These are phyloP conservation scores for Neonectria hederae DNA, from an alignment of 2,329 filamentous ascomycete genomes.

Conservation along the genomic window DNA sequence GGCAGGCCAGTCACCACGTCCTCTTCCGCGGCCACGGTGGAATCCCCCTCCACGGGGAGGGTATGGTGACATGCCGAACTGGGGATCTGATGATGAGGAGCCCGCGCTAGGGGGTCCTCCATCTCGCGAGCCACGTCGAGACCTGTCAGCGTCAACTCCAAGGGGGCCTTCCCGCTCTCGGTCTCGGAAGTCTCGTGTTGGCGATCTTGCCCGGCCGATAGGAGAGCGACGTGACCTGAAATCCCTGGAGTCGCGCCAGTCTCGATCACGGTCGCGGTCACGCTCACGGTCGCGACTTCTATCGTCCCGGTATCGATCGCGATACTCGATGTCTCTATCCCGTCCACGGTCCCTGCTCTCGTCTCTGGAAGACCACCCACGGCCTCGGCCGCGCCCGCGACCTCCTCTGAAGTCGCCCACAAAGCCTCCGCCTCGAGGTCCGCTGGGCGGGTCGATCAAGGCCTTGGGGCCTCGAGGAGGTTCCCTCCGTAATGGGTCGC, in stretches of 20 bases:
- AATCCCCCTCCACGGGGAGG: conserved; percentile 67
- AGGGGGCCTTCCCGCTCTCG: conserved; percentile 65
- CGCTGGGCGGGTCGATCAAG: conserved; percentile 74
- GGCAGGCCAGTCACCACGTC: conserved; percentile 53
- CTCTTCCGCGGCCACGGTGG: conserved; percentile 62
- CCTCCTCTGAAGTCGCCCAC: conserved; percentile 68
- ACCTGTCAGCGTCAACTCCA: conserved; percentile 73
- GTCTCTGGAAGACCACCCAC: conserved; percentile 65
- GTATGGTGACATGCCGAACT: conserved; percentile 62
- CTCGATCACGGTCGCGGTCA: conserved; percentile 62
- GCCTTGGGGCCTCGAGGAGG: conserved; percentile 86
- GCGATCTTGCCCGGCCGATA: conserved; percentile 68
- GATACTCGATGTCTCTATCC: conserved; percentile 68
- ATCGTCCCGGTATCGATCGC: conserved; percentile 69
- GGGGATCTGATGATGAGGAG: conserved; percentile 74
- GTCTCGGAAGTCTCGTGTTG: conserved; percentile 73
- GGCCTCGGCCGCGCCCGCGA: conserved; percentile 63
- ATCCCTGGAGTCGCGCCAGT: conserved; percentile 54
- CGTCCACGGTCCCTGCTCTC: conserved; percentile 70
- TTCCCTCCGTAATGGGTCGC: conserved; percentile 68
- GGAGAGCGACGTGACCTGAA: conserved; percentile 65
- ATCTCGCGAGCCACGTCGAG: conserved; percentile 75
- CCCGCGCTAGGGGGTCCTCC: conserved; percentile 74
- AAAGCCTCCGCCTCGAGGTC: conserved; percentile 74
- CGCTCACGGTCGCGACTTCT: conserved; percentile 67